phyloP scores from a whole-genome alignment of 169 alveolate species.

The Cyclospora cayetanensis region DNA sequence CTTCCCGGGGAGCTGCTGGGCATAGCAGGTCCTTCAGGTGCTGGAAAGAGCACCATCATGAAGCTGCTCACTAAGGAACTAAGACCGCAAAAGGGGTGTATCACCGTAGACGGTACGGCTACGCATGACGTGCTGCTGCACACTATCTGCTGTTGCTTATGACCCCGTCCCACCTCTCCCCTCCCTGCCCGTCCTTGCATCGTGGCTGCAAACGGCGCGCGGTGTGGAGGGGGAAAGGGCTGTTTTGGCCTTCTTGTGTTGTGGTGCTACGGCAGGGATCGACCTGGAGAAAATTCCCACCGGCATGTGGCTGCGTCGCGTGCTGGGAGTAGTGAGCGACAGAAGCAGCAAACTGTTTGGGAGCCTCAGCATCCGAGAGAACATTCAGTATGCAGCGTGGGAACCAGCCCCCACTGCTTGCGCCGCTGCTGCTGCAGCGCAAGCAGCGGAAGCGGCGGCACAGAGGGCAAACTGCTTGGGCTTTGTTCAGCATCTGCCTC shows the following conservation, averaged over 20 bases:
- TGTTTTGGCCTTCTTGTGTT: neutral
- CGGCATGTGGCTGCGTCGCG: conserved; percentile 15
- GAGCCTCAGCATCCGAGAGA: conserved; percentile 34
- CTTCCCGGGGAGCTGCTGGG: conserved; percentile 34
- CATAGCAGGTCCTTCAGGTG: conserved; percentile 45
- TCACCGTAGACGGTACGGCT: conserved; percentile 57
- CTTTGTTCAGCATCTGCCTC: neutral
- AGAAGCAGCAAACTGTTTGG: conserved; percentile 30
- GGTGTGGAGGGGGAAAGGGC: neutral
- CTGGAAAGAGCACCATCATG: conserved; percentile 44
- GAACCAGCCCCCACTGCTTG: neutral
- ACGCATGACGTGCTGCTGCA: neutral
- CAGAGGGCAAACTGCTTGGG: conserved; percentile 33
- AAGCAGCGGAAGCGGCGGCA: conserved; percentile 4
- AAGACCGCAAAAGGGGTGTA: neutral
- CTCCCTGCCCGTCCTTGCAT: neutral
- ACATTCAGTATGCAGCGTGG: conserved; percentile 34
- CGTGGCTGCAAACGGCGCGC: neutral
- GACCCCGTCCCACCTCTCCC: neutral
- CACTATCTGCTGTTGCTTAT: neutral
- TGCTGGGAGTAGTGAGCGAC: conserved; percentile 52
- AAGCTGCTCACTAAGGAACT: conserved; percentile 47
- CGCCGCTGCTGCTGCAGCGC: conserved; percentile 2
- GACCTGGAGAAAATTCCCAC: conserved; percentile 50
- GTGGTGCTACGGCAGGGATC: conserved; percentile 51